Evolutionary conservation across 345 rosid genomes (phyloP).

Genomic region (Eucalyptus polybractea): DNA sequence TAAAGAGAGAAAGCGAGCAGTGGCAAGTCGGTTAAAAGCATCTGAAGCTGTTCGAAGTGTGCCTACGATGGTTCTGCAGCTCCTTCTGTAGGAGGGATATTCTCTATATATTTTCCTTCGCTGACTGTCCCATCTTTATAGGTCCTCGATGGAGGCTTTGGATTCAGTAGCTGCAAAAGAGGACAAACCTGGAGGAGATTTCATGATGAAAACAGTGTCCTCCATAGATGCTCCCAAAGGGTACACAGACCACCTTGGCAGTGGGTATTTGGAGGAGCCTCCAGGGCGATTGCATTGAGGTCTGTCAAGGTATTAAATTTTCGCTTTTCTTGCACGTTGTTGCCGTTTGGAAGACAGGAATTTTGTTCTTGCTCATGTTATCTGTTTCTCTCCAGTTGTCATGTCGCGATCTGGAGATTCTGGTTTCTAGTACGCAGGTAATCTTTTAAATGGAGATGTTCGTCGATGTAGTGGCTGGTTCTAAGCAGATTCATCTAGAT

Average conservation of each 20-base stretch:
- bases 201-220: background rate
- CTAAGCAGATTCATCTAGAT: background rate
- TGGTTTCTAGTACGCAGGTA: background rate
- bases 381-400: background rate
- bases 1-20: background rate
- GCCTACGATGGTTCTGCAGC: background rate
- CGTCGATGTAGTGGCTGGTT: background rate
- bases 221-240: background rate
- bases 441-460: background rate
- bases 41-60: background rate
- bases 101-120: background rate
- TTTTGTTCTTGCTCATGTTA: background rate
- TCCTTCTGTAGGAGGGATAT: background rate
- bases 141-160: background rate
- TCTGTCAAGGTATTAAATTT: background rate
- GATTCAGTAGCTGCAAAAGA: background rate
- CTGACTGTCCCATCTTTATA: background rate
- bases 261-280: background rate
- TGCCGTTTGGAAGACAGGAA: background rate
- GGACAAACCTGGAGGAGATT: background rate
- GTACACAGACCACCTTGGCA: background rate
- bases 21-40: background rate
- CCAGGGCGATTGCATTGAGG: background rate
- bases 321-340: background rate
- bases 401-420: background rate